Base-by-base conservation (phyloP, 225 moss, liverwort and hornwort genomes). In the Polytrichum formosum region DNA sequence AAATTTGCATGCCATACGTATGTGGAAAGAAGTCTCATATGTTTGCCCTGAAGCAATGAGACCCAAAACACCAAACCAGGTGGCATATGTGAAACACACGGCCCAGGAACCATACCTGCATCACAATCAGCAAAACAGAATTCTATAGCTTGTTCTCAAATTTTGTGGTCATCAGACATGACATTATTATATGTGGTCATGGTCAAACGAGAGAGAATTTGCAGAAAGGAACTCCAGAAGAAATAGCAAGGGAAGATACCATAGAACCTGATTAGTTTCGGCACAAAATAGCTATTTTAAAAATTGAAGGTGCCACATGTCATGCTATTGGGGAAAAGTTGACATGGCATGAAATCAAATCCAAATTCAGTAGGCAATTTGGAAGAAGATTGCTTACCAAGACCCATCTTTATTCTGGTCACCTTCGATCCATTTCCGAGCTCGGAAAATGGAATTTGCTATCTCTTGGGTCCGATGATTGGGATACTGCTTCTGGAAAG, bases 61-160 rank as follows among this genome's bases (percentile, higher is more conserved):
- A 7, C 82, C 97, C 72, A 85, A 60, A 55, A 98, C 73, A 66
- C 88, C 97, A 80, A 91, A 98, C 97, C 97, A 98, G 58, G 59
- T 79, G 56, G 73, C 94, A 70, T 98, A 98, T 35, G 94, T 83
- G 79, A 86, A 98, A 76, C 97, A 98, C 18, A 98, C 94, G 60
- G 83, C 97, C 97, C 97, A 98, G 55, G 79, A 87, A 37, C 97
- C 97, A 75, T 88, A 91, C 97, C 97, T 97, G 76, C 56, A 58
- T 70, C 6, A 26, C 30, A 22, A 76, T 35, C 10, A 26, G 6
- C 72, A 70, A 46, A 16, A 46, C 46, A 4, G 13, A 46, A 13
- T 46, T 16, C 2, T 13, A 46, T 46, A 16, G 13, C 46, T 46
- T 46, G 3, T 13, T 46, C 16, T 13, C 46, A 46, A 46, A 46